Evolutionary conservation across 352 stramenopile genomes (phyloP).

Genomic region (Phytophthora palmivora): DNA sequence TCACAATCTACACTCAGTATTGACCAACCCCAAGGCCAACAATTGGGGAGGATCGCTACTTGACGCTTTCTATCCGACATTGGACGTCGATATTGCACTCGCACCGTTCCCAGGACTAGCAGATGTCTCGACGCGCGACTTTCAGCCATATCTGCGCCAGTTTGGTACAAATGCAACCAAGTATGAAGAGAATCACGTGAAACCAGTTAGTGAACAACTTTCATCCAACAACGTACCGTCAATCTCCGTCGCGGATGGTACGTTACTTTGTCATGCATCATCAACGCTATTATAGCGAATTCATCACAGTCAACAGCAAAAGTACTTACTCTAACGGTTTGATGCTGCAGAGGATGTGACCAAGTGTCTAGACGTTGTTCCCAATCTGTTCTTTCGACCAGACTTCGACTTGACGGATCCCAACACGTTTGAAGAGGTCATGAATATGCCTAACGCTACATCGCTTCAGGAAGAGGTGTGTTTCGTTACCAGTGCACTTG

Average conservation of each 20-base stretch:
- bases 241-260: conserved; percentile 80
- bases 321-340: conserved; percentile 4
- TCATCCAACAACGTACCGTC: conserved; percentile 86
- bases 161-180: conserved; percentile 67
- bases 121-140: conserved; percentile 68
- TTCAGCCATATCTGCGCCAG: conserved; percentile 80
- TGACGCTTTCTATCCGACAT: conserved; percentile 74
- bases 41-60: conserved; percentile 76
- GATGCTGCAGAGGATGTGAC: conserved; percentile 72
- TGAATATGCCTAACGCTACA: conserved; percentile 64
- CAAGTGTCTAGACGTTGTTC: conserved; percentile 79
- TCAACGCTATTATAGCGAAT: too few relatives aligned
- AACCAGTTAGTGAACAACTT: conserved; percentile 83
- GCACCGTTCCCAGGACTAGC: conserved; percentile 73
- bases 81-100: conserved; percentile 73
- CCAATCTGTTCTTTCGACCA: conserved; percentile 82
- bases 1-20: conserved; percentile 88
- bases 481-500: neutral
- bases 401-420: conserved; percentile 83
- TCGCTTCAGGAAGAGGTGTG: conserved; percentile 78
- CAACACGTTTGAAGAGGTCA: conserved; percentile 81
- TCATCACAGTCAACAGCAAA: too few relatives aligned
- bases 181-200: conserved; percentile 81
- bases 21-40: conserved; percentile 79
- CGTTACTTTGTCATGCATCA: neutral